Conservation (phyloP, 805 yeast species). For the Cyberlindnera americana region DNA sequence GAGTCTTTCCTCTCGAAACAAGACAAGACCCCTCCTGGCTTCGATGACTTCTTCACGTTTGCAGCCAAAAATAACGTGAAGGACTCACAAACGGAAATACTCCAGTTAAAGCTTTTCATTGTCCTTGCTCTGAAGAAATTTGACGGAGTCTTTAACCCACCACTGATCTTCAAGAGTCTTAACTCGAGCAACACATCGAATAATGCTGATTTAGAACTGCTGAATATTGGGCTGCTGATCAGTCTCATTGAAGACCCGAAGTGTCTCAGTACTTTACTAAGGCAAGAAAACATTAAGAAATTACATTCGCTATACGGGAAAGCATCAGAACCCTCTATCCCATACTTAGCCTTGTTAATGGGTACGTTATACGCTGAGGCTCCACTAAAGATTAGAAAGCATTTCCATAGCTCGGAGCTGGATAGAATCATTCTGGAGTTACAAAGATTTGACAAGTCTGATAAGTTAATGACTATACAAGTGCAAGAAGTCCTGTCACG, state of each 20-base stretch:
- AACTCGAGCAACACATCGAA: not conserved
- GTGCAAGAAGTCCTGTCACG: slow-evolving; percentile 14
- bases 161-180: slow-evolving; percentile 2
- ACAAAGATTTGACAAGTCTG: slow-evolving; percentile 18
- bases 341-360: slow-evolving; percentile 20
- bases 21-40: not conserved
- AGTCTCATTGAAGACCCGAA: slow-evolving; percentile 17
- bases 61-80: not conserved
- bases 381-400: not conserved
- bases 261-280: slow-evolving; percentile 1
- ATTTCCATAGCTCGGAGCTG: slow-evolving; percentile 19
- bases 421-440: slow-evolving; percentile 13
- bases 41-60: not conserved
- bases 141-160: not conserved
- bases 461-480: slow-evolving; percentile 13
- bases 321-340: slow-evolving; percentile 4
- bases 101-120: slow-evolving; percentile 19
- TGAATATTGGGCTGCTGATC: slow-evolving; percentile 23
- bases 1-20: slow-evolving; percentile 11
- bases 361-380: slow-evolving; percentile 15
- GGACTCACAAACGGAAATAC: slow-evolving; percentile 1
- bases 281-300: not conserved
- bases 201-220: slow-evolving; percentile 15
- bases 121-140: slow-evolving; percentile 16
- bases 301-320: slow-evolving; percentile 13